Evolutionary conservation across 2,329 filamentous ascomycete genomes (phyloP).

Genomic region (Diaporthe eres): DNA sequence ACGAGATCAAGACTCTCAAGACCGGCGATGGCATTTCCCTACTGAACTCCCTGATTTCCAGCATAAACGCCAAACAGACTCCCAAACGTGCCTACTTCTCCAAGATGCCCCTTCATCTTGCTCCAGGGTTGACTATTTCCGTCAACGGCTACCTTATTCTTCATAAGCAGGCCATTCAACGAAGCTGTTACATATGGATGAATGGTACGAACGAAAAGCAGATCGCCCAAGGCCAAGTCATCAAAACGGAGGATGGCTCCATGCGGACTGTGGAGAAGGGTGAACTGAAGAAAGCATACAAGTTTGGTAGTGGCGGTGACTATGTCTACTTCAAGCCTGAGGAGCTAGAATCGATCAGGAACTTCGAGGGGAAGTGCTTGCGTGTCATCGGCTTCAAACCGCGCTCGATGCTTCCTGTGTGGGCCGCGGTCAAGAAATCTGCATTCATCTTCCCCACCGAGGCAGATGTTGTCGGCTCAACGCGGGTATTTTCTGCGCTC

Average conservation of each 20-base stretch:
- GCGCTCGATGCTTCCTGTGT: slow-evolving; percentile 78
- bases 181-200: slow-evolving; percentile 90
- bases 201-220: slow-evolving; percentile 78
- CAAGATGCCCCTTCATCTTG: slow-evolving; percentile 88
- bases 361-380: slow-evolving; percentile 85
- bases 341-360: slow-evolving; percentile 81
- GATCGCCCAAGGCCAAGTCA: slow-evolving; percentile 81
- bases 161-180: slow-evolving; percentile 84
- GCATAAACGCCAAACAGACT: slow-evolving; percentile 91
- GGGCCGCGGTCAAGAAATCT: slow-evolving; percentile 88
- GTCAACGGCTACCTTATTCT: slow-evolving; percentile 94
- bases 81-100: slow-evolving; percentile 90
- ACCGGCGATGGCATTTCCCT: slow-evolving; percentile 83
- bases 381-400: slow-evolving; percentile 96
- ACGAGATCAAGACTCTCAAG: slow-evolving; percentile 74
- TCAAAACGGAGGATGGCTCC: slow-evolving; percentile 83
- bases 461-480: slow-evolving; percentile 89
- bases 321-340: slow-evolving; percentile 89
- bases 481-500: slow-evolving; percentile 90
- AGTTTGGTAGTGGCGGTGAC: slow-evolving; percentile 93
- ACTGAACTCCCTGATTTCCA: slow-evolving; percentile 84
- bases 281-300: slow-evolving; percentile 93
- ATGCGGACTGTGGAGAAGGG: slow-evolving; percentile 81
- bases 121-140: slow-evolving; percentile 86
- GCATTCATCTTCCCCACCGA: slow-evolving; percentile 96